Evolutionary conservation across 306 rosid genomes (phyloP).

Genomic region (Dalbergia cultrata): DNA sequence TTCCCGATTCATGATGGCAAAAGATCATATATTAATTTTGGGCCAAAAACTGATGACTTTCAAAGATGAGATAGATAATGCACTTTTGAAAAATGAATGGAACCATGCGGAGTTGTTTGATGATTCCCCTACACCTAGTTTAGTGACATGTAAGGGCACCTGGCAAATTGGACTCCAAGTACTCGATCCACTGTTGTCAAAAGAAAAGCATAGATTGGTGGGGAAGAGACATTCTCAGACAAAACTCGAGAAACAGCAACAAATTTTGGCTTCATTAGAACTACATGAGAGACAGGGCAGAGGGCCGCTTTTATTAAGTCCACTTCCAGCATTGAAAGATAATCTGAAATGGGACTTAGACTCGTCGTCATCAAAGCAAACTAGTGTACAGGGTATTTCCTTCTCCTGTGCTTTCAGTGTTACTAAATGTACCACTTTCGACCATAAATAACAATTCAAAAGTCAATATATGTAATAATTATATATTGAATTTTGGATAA

Average conservation of each 20-base stretch:
- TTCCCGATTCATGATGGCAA: background rate
- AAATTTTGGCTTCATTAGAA: background rate
- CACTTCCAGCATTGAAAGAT: background rate
- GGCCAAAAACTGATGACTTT: background rate
- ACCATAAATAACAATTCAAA: too few relatives aligned
- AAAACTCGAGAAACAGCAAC: background rate
- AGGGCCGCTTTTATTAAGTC: background rate
- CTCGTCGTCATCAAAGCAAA: background rate
- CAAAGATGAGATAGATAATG: background rate
- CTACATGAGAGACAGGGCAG: background rate
- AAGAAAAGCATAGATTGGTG: background rate
- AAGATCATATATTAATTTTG: background rate
- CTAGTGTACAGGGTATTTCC: background rate
- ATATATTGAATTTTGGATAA: too few relatives aligned
- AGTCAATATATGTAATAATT: too few relatives aligned
- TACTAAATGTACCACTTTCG: too few relatives aligned
- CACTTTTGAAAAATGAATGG: background rate
- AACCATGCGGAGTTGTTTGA: background rate
- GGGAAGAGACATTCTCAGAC: background rate
- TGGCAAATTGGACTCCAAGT: background rate
- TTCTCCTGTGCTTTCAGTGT: background rate
- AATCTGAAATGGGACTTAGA: background rate
- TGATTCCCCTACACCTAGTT: too few relatives aligned
- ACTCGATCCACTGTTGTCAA: background rate
- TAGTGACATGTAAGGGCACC: background rate